A percentile compares a stretch with the other conserved stretches of the same genome.
Evolutionary conservation across 371 early-diverging fungal genomes (phyloP).

Genomic region (Neoconidiobolus thromboides): DNA sequence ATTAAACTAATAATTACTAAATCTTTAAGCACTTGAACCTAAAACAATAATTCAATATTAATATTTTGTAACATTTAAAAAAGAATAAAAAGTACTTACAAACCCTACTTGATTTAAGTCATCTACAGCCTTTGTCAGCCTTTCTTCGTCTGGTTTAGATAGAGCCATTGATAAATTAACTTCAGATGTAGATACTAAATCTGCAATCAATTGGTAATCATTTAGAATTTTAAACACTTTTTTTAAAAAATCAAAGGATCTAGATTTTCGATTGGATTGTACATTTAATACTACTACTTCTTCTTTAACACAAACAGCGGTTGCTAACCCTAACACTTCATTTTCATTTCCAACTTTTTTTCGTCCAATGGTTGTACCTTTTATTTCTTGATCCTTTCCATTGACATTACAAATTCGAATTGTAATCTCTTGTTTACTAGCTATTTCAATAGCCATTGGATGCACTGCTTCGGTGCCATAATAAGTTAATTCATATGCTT

Average conservation of each 20-base stretch:
- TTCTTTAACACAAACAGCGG: conserved; percentile 93
- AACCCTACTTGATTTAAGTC: conserved; percentile 41
- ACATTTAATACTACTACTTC: conserved; percentile 79
- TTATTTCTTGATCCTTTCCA: background rate
- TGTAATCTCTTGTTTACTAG: conserved; percentile 9
- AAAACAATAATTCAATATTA: background rate
- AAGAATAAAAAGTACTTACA: conserved; percentile 25
- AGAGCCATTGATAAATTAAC: conserved; percentile 94
- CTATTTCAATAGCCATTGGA: conserved; percentile 96
- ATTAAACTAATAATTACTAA: conserved; percentile 91
- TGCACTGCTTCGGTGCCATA: conserved; percentile 96
- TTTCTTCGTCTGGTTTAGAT: conserved; percentile 22
- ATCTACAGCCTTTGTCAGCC: conserved; percentile 36
- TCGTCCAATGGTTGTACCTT: conserved; percentile 75
- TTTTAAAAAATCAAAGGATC: conserved; percentile 90
- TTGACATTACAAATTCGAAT: background rate
- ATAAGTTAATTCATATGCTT: conserved; percentile 93
- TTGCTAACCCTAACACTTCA: conserved; percentile 28
- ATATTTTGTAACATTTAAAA: background rate
- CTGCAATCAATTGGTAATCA: conserved; percentile 70
- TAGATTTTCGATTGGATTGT: conserved; percentile 83
- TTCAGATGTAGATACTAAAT: conserved; percentile 86
- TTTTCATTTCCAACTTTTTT: conserved; percentile 9
- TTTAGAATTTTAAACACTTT: conserved; percentile 80
- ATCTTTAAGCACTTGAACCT: conserved; percentile 48